Percentiles rank a stretch among this genome's conserved stretches.
phyloP scores from a whole-genome alignment of 2,329 filamentous ascomycete species.

The Colletotrichum lindemuthianum region DNA sequence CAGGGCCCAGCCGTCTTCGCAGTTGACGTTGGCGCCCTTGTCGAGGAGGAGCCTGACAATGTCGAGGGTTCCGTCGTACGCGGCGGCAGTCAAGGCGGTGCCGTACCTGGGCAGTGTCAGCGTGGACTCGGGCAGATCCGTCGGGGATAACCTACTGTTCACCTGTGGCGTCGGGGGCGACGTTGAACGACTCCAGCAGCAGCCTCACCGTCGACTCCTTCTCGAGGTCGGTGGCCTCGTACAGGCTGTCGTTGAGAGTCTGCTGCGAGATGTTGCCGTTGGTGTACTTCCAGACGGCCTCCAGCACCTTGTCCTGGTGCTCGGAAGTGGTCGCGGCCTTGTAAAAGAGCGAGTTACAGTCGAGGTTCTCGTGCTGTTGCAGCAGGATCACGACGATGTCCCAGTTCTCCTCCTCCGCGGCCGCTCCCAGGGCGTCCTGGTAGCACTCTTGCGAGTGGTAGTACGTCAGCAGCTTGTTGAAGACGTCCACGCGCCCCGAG shows the following conservation, averaged over 20 bases:
- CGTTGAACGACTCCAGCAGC: constrained; percentile 46
- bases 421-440: constrained; percentile 47
- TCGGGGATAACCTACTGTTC: constrained; percentile 44
- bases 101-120: constrained; percentile 42
- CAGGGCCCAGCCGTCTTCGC: constrained; percentile 48
- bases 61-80: constrained; percentile 48
- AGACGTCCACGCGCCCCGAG: constrained; percentile 50
- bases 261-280: constrained; percentile 45
- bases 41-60: constrained; percentile 30
- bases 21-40: constrained; percentile 41
- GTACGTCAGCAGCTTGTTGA: constrained; percentile 51
- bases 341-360: constrained; percentile 49
- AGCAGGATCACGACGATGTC: constrained; percentile 49
- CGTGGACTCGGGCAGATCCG: not conserved
- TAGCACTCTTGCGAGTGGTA: constrained; percentile 44
- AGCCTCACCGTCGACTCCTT: constrained; percentile 49
- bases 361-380: constrained; percentile 43
- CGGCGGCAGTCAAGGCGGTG: constrained; percentile 50
- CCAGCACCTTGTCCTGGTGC: constrained; percentile 48
- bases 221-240: constrained; percentile 51
- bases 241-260: constrained; percentile 47
- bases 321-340: constrained; percentile 46
- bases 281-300: constrained; percentile 50
- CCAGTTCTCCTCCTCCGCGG: constrained; percentile 48
- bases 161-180: constrained; percentile 51